Conservation (phyloP, 2,329 filamentous ascomycete species). For the Ascochyta viciae-villosae region DNA sequence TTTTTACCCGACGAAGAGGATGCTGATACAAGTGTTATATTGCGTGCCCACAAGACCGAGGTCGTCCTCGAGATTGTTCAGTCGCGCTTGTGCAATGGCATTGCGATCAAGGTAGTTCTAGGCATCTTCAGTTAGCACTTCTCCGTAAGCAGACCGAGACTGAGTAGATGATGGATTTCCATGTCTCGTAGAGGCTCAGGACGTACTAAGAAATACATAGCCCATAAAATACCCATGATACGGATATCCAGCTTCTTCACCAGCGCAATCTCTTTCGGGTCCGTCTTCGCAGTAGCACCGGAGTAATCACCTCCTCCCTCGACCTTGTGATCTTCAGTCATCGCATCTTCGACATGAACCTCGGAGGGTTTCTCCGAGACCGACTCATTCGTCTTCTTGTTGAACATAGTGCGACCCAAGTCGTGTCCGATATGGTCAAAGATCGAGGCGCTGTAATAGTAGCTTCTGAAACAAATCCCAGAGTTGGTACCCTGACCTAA, state of each 20-base stretch:
- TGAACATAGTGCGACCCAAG: neutral
- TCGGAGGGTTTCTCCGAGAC: conserved; percentile 1
- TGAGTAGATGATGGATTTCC: no score
- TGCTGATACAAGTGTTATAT: conserved; percentile 52
- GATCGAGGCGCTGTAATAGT: neutral
- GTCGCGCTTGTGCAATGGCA: conserved; percentile 68
- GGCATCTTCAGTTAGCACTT: neutral
- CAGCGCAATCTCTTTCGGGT: conserved; percentile 34
- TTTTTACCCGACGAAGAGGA: conserved; percentile 24
- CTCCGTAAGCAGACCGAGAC: neutral
- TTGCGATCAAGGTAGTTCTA: conserved; percentile 59
- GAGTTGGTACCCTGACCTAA: neutral
- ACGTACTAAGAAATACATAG: conserved; percentile 50
- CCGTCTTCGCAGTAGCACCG: conserved; percentile 32
- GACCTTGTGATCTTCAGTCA: conserved; percentile 4
- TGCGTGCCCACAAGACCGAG: conserved; percentile 32
- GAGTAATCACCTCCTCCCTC: conserved; percentile 25
- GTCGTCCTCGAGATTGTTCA: conserved; percentile 67
- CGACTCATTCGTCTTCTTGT: neutral
- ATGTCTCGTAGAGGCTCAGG: no score
- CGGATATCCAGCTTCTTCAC: conserved; percentile 37
- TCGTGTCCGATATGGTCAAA: neutral
- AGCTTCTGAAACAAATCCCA: neutral
- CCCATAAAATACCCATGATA: conserved; percentile 34
- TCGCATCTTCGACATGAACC: neutral